phyloP scores from a whole-genome alignment of 164 flowering plant species.

The Magnolia kwangsiensis region DNA sequence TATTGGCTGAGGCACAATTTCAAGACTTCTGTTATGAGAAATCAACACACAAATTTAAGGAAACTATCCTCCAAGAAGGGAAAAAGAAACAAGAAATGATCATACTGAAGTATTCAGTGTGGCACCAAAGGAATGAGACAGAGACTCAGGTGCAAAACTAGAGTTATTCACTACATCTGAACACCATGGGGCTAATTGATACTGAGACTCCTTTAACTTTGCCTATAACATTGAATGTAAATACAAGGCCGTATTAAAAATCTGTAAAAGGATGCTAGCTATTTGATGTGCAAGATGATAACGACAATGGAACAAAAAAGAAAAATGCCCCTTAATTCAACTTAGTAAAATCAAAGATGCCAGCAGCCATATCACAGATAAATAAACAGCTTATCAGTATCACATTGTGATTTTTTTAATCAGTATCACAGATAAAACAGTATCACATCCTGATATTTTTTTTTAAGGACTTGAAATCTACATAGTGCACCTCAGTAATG shows the following conservation, averaged over 20 bases:
- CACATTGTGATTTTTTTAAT: too few relatives aligned
- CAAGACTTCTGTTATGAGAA: conserved; percentile 40
- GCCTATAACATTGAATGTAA: too few relatives aligned
- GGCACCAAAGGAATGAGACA: conserved; percentile 52
- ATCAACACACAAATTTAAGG: conserved; percentile 12
- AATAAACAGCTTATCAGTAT: too few relatives aligned
- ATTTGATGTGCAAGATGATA: neutral
- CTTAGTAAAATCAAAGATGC: neutral
- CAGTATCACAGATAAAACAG: neutral
- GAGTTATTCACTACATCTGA: conserved; percentile 44
- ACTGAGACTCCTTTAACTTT: too few relatives aligned
- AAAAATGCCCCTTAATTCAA: neutral
- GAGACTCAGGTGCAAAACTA: conserved; percentile 48
- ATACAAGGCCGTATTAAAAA: too few relatives aligned
- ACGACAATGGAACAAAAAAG: neutral
- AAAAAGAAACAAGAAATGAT: conserved; percentile 19
- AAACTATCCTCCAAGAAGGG: conserved; percentile 4
- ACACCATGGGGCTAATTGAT: conserved; percentile 33
- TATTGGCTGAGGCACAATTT: too few relatives aligned
- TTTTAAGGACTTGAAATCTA: neutral
- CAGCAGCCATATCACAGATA: neutral
- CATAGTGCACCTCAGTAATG: conserved; percentile 66
- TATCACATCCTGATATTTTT: neutral
- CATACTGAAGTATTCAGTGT: conserved; percentile 51
- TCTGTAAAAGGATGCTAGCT: too few relatives aligned